These are phyloP conservation scores for Suillus weaverae DNA, from an alignment of 768 basidiomycete species.

Conservation along the genomic window DNA sequence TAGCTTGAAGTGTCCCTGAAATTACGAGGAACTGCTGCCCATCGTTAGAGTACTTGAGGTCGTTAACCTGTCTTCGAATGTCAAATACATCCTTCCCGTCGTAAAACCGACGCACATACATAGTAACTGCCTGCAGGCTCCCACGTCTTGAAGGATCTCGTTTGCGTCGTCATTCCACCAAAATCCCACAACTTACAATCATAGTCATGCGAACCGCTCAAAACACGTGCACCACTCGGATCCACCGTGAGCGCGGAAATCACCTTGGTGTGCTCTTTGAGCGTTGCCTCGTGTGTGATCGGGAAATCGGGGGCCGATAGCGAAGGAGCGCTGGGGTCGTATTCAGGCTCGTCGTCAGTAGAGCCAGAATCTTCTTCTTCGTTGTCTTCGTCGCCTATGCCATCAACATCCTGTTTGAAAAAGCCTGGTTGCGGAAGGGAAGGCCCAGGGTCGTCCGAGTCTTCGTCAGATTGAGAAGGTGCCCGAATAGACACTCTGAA, in stretches of 20 bases:
- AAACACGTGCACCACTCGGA: constrained; percentile 88
- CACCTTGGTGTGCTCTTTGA: constrained; percentile 97
- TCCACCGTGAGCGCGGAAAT: constrained; percentile 91
- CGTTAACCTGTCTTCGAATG: constrained; percentile 65
- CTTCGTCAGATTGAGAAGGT: constrained; percentile 25
- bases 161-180: constrained; percentile 90
- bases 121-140: constrained; percentile 94
- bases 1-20: constrained; percentile 86
- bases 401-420: constrained; percentile 19
- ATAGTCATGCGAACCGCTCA: constrained; percentile 95
- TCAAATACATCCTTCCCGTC: background rate
- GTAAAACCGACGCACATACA: constrained; percentile 41
- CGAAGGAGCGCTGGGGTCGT: constrained; percentile 47
- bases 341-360: constrained; percentile 50
- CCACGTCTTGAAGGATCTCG: constrained; percentile 96
- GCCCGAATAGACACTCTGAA: constrained; percentile 14
- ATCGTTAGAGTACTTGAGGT: constrained; percentile 85
- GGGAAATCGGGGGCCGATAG: constrained; percentile 63
- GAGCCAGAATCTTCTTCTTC: constrained; percentile 19
- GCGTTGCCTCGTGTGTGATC: constrained; percentile 82
- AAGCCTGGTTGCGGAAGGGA: constrained; percentile 1
- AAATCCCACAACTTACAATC: constrained; percentile 99
- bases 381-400: constrained; percentile 25
- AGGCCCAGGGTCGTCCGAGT: constrained; percentile 19
- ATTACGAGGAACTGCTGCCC: constrained; percentile 84